These are phyloP conservation scores for Globisporangium emineosum DNA, from an alignment of 352 stramenopile species.

Conservation along the genomic window DNA sequence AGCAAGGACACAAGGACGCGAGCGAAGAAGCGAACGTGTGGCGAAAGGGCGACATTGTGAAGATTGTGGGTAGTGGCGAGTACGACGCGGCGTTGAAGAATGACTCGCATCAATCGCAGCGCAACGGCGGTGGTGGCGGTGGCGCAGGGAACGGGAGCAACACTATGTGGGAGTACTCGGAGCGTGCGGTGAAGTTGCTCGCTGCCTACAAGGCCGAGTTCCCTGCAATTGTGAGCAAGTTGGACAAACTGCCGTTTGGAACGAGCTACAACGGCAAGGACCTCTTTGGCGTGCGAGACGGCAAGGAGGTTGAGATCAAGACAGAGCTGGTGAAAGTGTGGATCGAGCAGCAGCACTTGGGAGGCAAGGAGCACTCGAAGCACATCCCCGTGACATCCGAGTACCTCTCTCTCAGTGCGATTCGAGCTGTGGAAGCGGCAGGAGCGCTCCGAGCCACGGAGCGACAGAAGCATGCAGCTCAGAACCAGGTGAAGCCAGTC, in stretches of 20 bases:
- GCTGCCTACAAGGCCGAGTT: conserved; percentile 93
- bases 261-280: conserved; percentile 86
- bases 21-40: conserved; percentile 67
- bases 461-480: conserved; percentile 41
- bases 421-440: conserved; percentile 91
- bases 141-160: background rate
- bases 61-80: conserved; percentile 87
- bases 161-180: conserved; percentile 96
- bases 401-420: conserved; percentile 90
- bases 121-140: background rate
- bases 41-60: conserved; percentile 89
- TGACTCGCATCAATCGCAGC: background rate
- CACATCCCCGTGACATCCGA: conserved; percentile 91
- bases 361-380: conserved; percentile 82
- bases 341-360: conserved; percentile 91
- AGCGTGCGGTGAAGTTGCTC: conserved; percentile 93
- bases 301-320: conserved; percentile 57
- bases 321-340: conserved; percentile 88
- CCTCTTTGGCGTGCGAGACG: conserved; percentile 80
- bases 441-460: conserved; percentile 64
- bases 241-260: conserved; percentile 87
- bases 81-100: conserved; percentile 32
- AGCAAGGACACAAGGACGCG: conserved; percentile 12
- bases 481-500: conserved; percentile 36
- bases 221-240: conserved; percentile 87